Conservation (phyloP, 192 early-diverging fungal species). For the Rhizophagus prolifer region DNA sequence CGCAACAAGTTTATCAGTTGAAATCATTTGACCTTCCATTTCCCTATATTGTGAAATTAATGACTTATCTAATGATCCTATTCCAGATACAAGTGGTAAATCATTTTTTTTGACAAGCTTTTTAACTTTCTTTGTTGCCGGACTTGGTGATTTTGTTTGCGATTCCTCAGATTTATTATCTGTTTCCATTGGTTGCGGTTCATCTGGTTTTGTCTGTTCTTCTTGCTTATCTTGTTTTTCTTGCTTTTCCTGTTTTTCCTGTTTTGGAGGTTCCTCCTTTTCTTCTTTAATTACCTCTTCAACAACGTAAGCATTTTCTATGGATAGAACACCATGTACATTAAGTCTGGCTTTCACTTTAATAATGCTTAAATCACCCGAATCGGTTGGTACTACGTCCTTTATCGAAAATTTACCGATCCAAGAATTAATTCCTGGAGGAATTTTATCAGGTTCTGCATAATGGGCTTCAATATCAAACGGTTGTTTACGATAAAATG, state of each 20-base stretch:
- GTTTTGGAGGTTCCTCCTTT: conserved; percentile 41
- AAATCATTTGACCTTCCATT: conserved; percentile 81
- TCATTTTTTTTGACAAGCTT: conserved; percentile 88
- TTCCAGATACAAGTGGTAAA: conserved; percentile 67
- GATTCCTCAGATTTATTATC: background rate
- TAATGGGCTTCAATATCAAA: conserved; percentile 85
- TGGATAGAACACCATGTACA: conserved; percentile 73
- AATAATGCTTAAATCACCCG: conserved; percentile 74
- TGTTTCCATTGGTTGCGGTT: conserved; percentile 27
- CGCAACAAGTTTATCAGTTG: conserved; percentile 83
- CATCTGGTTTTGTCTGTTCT: background rate
- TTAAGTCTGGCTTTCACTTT: conserved; percentile 92
- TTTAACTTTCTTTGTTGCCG: conserved; percentile 80
- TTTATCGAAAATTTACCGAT: conserved; percentile 87
- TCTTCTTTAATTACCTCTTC: conserved; percentile 88
- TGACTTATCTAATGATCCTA: conserved; percentile 57
- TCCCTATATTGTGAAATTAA: conserved; percentile 68
- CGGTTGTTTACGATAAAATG: conserved; percentile 84
- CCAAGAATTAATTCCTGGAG: conserved; percentile 73
- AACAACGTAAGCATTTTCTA: conserved; percentile 85
- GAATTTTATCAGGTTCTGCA: conserved; percentile 64
- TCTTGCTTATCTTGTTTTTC: background rate
- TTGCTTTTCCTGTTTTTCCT: background rate
- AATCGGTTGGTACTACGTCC: conserved; percentile 66
- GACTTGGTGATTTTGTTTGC: conserved; percentile 23